phyloP scores from a whole-genome alignment of 2,329 filamentous ascomycete species.

The Periconia sp. region DNA sequence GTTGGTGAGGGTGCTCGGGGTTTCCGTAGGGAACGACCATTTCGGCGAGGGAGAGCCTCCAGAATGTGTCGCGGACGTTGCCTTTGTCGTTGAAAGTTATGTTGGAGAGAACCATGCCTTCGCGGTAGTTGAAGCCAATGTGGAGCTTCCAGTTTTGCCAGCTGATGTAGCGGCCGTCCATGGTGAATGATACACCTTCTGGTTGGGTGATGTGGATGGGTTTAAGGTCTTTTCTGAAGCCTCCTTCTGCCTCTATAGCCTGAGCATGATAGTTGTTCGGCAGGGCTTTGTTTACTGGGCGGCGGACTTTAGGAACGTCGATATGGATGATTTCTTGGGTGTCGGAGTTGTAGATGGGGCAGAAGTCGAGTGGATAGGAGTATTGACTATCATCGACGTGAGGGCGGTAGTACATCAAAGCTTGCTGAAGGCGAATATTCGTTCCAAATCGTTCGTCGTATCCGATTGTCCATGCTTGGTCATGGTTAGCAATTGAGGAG shows the following conservation, averaged over 20 bases:
- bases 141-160: slow-evolving; percentile 97
- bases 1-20: slow-evolving; percentile 76
- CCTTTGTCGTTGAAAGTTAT: slow-evolving; percentile 87
- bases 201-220: slow-evolving; percentile 86
- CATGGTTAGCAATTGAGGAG: slow-evolving; percentile 12
- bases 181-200: slow-evolving; percentile 82
- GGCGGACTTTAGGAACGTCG: slow-evolving; percentile 75
- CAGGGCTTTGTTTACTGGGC: slow-evolving; percentile 70
- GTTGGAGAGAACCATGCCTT: slow-evolving; percentile 88
- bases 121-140: slow-evolving; percentile 91
- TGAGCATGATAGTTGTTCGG: slow-evolving; percentile 80
- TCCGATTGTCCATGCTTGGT: slow-evolving; percentile 82
- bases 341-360: slow-evolving; percentile 83
- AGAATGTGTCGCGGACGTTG: slow-evolving; percentile 76
- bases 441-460: slow-evolving; percentile 89
- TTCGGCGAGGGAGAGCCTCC: slow-evolving; percentile 83
- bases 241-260: slow-evolving; percentile 71
- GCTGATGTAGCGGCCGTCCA: slow-evolving; percentile 71
- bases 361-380: slow-evolving; percentile 89
- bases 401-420: slow-evolving; percentile 92
- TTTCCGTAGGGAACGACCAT: slow-evolving; percentile 93
- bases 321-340: slow-evolving; percentile 79
- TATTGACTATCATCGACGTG: slow-evolving; percentile 86
- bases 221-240: slow-evolving; percentile 78
- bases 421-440: slow-evolving; percentile 79